These are phyloP conservation scores for Pythium phragmitis DNA, from an alignment of 352 stramenopile genomes.

Conservation along the genomic window DNA sequence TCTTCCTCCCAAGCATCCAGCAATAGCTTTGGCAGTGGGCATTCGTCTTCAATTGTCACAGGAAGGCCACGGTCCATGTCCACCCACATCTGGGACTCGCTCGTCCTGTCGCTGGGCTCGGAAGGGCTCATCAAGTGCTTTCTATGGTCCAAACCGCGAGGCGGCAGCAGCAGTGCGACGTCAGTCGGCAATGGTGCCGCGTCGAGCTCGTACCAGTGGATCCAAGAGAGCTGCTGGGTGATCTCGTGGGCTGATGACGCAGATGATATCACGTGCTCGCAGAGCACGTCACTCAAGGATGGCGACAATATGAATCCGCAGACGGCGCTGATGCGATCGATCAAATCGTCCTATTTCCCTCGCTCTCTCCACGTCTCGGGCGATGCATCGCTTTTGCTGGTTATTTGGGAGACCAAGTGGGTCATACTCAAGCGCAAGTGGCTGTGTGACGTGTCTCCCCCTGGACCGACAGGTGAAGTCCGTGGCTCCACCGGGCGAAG, in stretches of 20 bases:
- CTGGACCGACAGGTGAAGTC: conserved; percentile 6
- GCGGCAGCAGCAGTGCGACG: conserved; percentile 22
- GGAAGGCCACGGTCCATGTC: conserved; percentile 1
- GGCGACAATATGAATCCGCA: conserved; percentile 85
- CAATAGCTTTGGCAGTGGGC: background rate
- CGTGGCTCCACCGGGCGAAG: conserved; percentile 7
- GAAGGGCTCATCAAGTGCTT: conserved; percentile 83
- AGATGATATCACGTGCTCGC: conserved; percentile 81
- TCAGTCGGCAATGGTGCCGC: conserved; percentile 7
- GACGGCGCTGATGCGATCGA: conserved; percentile 76
- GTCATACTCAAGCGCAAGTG: conserved; percentile 77
- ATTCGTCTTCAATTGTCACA: background rate
- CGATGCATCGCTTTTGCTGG: conserved; percentile 62
- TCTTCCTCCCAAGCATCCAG: background rate
- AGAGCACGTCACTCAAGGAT: conserved; percentile 77
- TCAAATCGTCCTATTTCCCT: conserved; percentile 79
- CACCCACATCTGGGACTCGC: conserved; percentile 51
- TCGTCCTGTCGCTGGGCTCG: conserved; percentile 72
- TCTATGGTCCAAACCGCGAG: conserved; percentile 70
- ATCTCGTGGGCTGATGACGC: conserved; percentile 84
- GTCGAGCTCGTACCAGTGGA: conserved; percentile 48
- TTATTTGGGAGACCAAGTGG: conserved; percentile 79
- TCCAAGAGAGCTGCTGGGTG: conserved; percentile 80
- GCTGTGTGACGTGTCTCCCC: conserved; percentile 51
- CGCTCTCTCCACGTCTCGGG: conserved; percentile 53